Evolutionary conservation across 2,329 filamentous ascomycete species (phyloP).

Genomic region (Lachnellula hyalina): DNA sequence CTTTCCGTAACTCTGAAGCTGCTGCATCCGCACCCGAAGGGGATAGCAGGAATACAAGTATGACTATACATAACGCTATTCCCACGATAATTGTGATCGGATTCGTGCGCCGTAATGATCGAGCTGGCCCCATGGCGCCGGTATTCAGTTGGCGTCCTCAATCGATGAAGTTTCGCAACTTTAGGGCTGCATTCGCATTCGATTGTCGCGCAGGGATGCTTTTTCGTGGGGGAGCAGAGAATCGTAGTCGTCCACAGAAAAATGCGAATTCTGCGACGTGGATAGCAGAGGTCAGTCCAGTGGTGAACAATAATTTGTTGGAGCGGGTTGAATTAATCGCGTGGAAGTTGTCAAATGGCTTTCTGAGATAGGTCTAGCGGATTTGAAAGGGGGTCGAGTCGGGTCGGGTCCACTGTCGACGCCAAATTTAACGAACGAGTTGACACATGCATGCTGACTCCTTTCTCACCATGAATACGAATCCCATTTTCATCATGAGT

Average conservation of each 20-base stretch:
- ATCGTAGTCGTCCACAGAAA: slow-evolving; percentile 14
- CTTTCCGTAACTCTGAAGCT: slow-evolving; percentile 43
- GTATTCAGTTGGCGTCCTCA: slow-evolving; percentile 26
- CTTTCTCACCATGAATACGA: not conserved
- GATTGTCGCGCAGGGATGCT: not conserved
- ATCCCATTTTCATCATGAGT: not conserved
- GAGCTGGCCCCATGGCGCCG: slow-evolving; percentile 53
- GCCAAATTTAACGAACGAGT: not conserved
- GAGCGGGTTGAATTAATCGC: not conserved
- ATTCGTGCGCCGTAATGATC: slow-evolving; percentile 72
- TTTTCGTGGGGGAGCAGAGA: not conserved
- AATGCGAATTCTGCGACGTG: not conserved
- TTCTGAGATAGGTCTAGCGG: not conserved
- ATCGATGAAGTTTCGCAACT: slow-evolving; percentile 14
- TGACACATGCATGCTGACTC: not conserved
- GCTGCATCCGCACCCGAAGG: slow-evolving; percentile 45
- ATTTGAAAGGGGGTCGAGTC: not conserved
- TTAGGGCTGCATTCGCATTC: slow-evolving; percentile 20
- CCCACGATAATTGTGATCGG: slow-evolving; percentile 71
- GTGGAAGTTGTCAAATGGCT: not conserved
- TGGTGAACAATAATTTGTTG: not conserved
- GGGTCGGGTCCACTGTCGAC: not conserved
- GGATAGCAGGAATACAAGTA: slow-evolving; percentile 58
- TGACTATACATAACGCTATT: slow-evolving; percentile 64
- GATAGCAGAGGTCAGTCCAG: not conserved